Conservation (phyloP, 805 yeast species). For the Barnettozyma salicaria region DNA sequence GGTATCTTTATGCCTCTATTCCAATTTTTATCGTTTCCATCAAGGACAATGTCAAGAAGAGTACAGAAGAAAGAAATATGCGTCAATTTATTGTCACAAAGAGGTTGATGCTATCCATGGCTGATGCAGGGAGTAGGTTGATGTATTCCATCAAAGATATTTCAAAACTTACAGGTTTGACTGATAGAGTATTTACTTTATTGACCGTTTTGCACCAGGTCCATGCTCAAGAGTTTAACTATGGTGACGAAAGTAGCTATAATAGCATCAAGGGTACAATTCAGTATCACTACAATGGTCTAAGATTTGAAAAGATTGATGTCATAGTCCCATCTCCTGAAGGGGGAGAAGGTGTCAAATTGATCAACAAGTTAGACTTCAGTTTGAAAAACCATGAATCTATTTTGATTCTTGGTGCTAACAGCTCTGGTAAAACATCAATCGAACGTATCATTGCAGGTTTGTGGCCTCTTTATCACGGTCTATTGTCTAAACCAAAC, state of each 20-base stretch:
- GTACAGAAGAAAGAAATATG: constrained; percentile 54
- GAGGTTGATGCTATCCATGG: constrained; percentile 81
- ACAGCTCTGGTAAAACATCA: constrained; percentile 87
- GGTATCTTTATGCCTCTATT: constrained; percentile 84
- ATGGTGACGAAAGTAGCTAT: constrained; percentile 34
- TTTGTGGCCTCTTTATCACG: constrained; percentile 85
- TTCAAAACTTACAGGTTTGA: constrained; percentile 85
- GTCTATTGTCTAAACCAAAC: constrained; percentile 74
- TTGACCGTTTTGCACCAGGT: constrained; percentile 76
- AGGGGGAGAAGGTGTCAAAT: constrained; percentile 55
- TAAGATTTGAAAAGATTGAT: constrained; percentile 77
- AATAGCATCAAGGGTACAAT: constrained; percentile 72
- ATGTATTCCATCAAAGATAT: constrained; percentile 93
- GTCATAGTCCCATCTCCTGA: constrained; percentile 67
- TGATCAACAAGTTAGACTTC: constrained; percentile 59
- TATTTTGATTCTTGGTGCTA: constrained; percentile 75
- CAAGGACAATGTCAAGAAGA: constrained; percentile 20
- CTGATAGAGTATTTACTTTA: constrained; percentile 76
- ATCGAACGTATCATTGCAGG: constrained; percentile 81
- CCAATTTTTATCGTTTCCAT: constrained; percentile 69
- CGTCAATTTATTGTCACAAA: constrained; percentile 86
- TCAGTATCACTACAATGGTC: constrained; percentile 70
- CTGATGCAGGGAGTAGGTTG: constrained; percentile 91
- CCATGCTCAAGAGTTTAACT: constrained; percentile 48
- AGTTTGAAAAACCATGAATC: constrained; percentile 48